Evolutionary conservation across 345 rosid genomes (phyloP).

Genomic region (Sapria himalayana): DNA sequence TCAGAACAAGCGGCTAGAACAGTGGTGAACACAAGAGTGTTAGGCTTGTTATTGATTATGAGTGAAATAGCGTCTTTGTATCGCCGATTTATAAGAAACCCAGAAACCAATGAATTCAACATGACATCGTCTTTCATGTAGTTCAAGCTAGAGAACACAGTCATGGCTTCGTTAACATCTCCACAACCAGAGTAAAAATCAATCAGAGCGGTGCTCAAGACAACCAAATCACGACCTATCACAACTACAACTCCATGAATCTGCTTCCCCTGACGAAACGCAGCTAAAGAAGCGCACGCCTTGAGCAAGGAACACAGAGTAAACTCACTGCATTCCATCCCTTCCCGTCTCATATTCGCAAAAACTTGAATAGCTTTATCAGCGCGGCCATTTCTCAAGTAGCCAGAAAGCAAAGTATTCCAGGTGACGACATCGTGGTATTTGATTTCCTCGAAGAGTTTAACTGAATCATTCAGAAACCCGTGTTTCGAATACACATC

Average conservation of each 20-base stretch:
- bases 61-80: slow-evolving; percentile 33
- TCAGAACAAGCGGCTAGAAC: slow-evolving; percentile 59
- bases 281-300: slow-evolving; percentile 33
- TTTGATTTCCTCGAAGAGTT: slow-evolving; percentile 32
- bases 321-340: slow-evolving; percentile 37
- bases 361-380: slow-evolving; percentile 38
- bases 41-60: slow-evolving; percentile 28
- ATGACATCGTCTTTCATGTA: slow-evolving; percentile 25
- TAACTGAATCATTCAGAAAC: slow-evolving; percentile 21
- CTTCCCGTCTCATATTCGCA: slow-evolving; percentile 27
- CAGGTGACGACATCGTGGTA: slow-evolving; percentile 42
- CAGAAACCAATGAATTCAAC: slow-evolving; percentile 46
- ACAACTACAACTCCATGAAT: slow-evolving; percentile 45
- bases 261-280: slow-evolving; percentile 48
- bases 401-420: slow-evolving; percentile 63
- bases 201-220: slow-evolving; percentile 49
- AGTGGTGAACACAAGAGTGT: slow-evolving; percentile 36
- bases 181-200: slow-evolving; percentile 43
- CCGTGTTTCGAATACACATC: slow-evolving; percentile 51
- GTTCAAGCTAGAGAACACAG: slow-evolving; percentile 20
- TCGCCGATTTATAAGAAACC: slow-evolving; percentile 32
- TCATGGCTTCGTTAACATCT: slow-evolving; percentile 30
- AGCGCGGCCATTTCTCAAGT: slow-evolving; percentile 24
- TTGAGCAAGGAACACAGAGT: slow-evolving; percentile 49
- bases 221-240: slow-evolving; percentile 49